Base-by-base conservation (phyloP, 768 basidiomycete genomes). In the Termitomyces sp. region DNA sequence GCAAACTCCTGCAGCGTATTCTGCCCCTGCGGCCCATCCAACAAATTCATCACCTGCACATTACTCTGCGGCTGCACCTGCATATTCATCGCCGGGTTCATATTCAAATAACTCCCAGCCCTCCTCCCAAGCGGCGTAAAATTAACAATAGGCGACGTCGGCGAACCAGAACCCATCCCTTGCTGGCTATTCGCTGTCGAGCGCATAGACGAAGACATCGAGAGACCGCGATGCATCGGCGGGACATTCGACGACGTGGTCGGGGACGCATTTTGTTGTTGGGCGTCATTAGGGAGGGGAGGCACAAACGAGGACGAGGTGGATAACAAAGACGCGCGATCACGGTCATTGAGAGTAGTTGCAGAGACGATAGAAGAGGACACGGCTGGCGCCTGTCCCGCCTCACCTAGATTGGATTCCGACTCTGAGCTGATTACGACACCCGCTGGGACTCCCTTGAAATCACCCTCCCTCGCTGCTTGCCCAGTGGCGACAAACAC, bases 1-100 rank as follows among this genome's bases (percentile, higher is more conserved):
- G 85, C 83, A 64, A 83, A 80, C 56, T 87, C 85, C 54, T 85
- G 82, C 61, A 90, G 69, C 22, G 78, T 77, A 57, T 76, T 78
- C 16, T 74, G 76, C 43, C 79, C 76, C 62, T 81, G 81, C 24
- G 81, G 78, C 3, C 76, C 80, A 64, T 90, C 89, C 24, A 91
- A 73, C 24, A 85, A 75, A 65, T 92, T 91, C 81, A 91, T 82
- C 45, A 92, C 83, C 68, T 90, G 88, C 49, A 89, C 87, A 65
- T 83, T 84, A 67, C 79, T 60, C 71, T 75, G 56, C 61, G 68
- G 58, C 68, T 73, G 72, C 33, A 59, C 60, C 68, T 74, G 73
- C 51, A 66, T 57, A 60, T 90, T 88, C 81, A 92, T 79, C 16
- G 83, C 81, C 6, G 90, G 90, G 71, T 92, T 92, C 70, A 92